Evolutionary conservation across 225 moss, liverwort and hornwort species (phyloP), one percentile per base, ranked within the genome.

Genomic region (Marchantia paleacea): DNA sequence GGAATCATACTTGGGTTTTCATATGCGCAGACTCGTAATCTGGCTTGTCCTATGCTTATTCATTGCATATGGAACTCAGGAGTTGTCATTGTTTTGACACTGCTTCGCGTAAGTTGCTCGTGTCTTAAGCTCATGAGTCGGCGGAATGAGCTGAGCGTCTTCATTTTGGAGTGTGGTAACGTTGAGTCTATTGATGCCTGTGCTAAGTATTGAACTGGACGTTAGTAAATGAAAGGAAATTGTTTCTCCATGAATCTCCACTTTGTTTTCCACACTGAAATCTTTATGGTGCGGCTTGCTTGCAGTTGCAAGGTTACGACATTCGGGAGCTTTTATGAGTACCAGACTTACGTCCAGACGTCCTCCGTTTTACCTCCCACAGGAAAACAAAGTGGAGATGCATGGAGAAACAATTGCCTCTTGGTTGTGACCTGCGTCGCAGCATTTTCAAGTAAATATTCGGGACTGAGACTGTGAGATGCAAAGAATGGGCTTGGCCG

Each of bases 11-110:
- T 99, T 82, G 97, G 97, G 79, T 84, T 95, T 75, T 85, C 91
- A 18, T 99, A 99, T 80, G 90, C 97, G 12, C 95, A 99, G 87
- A 95, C 97, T n/a, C 92, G 97, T 51, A 95, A 93, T 76, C 80
- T 99, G 75, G 81, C 89, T 66, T 92, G 95, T 82, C 97, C 97
- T 22, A 90, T 99, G 3, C 85, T 99, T 63, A 94, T 99, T 76
- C 97, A 99, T 81, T 90, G 94, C 31, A 58, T 95, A 24, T 99
- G 97, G 97, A 99, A 99, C 80, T 99, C 97, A 0, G 97, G 97
- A 52, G 97, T 99, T 60, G 90, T 99, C 26, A 82, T 99, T 73
- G 64, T 99, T 10, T 78, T 99, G 72, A 94, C 97, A 10, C 9
- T 90, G 55, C 88, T 95, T 58, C 87, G 91, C 85, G 97, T 95